Percentiles rank a stretch among this genome's conserved stretches.
These are phyloP conservation scores for Kingdonia uniflora DNA, from an alignment of 164 flowering plant genomes.

Conservation along the genomic window DNA sequence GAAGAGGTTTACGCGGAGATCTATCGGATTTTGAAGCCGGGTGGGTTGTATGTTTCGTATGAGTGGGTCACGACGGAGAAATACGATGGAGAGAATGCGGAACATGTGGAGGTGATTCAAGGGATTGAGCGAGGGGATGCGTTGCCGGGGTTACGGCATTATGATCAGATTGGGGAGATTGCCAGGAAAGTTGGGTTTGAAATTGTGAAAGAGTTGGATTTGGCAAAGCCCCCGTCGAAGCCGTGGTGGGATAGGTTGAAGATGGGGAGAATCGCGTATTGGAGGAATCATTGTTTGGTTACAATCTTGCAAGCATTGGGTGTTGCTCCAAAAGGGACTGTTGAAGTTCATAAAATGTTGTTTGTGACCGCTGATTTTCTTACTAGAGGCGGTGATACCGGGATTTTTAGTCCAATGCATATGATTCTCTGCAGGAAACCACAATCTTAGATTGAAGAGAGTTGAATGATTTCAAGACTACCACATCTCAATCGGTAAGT, in stretches of 20 bases:
- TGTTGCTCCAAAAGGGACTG: conserved; percentile 79
- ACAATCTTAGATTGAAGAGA: background rate
- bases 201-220: conserved; percentile 67
- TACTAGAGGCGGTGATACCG: conserved; percentile 66
- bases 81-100: conserved; percentile 34
- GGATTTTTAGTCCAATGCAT: conserved; percentile 81
- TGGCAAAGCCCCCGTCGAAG: conserved; percentile 65
- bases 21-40: conserved; percentile 77
- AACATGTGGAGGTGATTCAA: conserved; percentile 70
- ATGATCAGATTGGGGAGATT: conserved; percentile 45
- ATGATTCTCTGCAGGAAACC: conserved; percentile 87
- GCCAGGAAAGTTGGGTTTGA: conserved; percentile 87
- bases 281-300: conserved; percentile 84
- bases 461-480: too few species aligned
- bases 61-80: conserved; percentile 88
- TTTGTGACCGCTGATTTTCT: conserved; percentile 65
- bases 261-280: conserved; percentile 87
- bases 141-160: conserved; percentile 67
- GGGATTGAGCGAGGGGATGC: conserved; percentile 93
- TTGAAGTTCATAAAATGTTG: conserved; percentile 82
- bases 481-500: too few species aligned
- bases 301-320: conserved; percentile 46
- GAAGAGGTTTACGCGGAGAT: conserved; percentile 86
- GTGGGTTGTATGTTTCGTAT: conserved; percentile 69
- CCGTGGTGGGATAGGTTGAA: conserved; percentile 92